Evolutionary conservation across 2,329 filamentous ascomycete species (phyloP).

Genomic region (Pseudogymnoascus sp.): DNA sequence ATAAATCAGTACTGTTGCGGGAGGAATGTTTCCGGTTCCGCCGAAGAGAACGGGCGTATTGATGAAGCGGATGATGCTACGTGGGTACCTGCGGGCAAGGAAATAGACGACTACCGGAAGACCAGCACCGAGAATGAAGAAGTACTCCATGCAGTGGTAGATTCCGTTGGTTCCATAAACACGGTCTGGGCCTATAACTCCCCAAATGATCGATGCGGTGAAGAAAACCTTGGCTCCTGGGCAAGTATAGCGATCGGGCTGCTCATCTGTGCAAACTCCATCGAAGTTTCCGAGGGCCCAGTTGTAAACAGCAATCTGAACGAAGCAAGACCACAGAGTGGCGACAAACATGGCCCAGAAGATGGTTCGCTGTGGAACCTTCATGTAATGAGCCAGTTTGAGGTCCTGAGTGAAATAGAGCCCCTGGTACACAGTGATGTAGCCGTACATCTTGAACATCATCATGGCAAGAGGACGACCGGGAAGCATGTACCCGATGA

Average conservation of each 20-base stretch:
- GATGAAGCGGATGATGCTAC: constrained; percentile 54
- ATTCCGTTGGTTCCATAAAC: constrained; percentile 58
- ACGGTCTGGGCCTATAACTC: constrained; percentile 60
- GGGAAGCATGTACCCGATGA: constrained; percentile 39
- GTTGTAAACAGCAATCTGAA: constrained; percentile 58
- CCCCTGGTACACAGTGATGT: constrained; percentile 39
- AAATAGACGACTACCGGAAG: constrained; percentile 54
- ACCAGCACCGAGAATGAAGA: constrained; percentile 59
- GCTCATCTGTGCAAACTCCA: constrained; percentile 49
- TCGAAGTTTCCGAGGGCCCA: constrained; percentile 52
- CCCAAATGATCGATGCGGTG: constrained; percentile 65
- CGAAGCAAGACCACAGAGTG: constrained; percentile 56
- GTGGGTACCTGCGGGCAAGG: constrained; percentile 49
- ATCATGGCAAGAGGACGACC: constrained; percentile 66
- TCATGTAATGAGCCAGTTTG: constrained; percentile 47
- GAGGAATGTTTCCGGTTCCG: constrained; percentile 54
- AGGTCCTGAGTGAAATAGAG: constrained; percentile 41
- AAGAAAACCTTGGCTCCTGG: constrained; percentile 48
- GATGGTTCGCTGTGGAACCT: constrained; percentile 55
- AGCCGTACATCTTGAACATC: constrained; percentile 69
- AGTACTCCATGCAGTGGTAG: constrained; percentile 59
- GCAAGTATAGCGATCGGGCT: constrained; percentile 49
- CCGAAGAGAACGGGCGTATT: constrained; percentile 62
- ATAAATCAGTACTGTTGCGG: constrained; percentile 63
- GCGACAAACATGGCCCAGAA: constrained; percentile 59